Evolutionary conservation across 768 basidiomycete species (phyloP).

Genomic region (Boletus sp.): DNA sequence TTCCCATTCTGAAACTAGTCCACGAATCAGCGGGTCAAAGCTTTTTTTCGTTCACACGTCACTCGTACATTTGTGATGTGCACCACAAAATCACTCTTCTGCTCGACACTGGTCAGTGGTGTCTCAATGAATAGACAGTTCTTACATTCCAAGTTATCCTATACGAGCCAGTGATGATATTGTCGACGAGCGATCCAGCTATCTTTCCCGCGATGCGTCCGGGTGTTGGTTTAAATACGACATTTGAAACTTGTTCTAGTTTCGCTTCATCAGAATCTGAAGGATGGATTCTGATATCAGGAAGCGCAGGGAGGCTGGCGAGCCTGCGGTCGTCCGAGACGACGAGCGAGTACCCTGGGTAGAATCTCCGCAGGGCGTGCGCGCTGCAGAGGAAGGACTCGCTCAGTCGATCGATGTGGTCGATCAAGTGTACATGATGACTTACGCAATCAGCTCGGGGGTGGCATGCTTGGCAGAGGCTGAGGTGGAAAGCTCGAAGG

Average conservation of each 20-base stretch:
- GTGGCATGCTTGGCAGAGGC: constrained; percentile 53
- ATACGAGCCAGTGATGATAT: constrained; percentile 53
- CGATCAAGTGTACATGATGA: not conserved
- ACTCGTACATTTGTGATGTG: constrained; percentile 47
- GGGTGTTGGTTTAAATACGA: constrained; percentile 47
- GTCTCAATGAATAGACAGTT: not conserved
- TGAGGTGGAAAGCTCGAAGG: constrained; percentile 13
- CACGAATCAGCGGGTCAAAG: not conserved
- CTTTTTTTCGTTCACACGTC: not conserved
- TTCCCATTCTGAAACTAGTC: constrained; percentile 30
- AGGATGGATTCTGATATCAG: constrained; percentile 44
- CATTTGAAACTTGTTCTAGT: constrained; percentile 45
- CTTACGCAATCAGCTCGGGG: constrained; percentile 47
- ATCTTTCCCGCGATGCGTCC: constrained; percentile 36
- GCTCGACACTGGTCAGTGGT: constrained; percentile 3
- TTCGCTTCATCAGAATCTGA: constrained; percentile 46
- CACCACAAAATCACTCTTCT: constrained; percentile 57
- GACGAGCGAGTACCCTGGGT: constrained; percentile 61
- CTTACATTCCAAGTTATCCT: constrained; percentile 57
- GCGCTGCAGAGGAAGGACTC: constrained; percentile 24
- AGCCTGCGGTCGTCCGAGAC: constrained; percentile 46
- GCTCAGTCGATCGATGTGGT: constrained; percentile 5
- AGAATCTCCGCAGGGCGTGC: constrained; percentile 51
- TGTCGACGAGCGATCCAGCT: constrained; percentile 53
- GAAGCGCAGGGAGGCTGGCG: constrained; percentile 48